These are phyloP conservation scores for Pilasporangium apinafurcum DNA, from an alignment of 352 stramenopile species.

Conservation along the genomic window DNA sequence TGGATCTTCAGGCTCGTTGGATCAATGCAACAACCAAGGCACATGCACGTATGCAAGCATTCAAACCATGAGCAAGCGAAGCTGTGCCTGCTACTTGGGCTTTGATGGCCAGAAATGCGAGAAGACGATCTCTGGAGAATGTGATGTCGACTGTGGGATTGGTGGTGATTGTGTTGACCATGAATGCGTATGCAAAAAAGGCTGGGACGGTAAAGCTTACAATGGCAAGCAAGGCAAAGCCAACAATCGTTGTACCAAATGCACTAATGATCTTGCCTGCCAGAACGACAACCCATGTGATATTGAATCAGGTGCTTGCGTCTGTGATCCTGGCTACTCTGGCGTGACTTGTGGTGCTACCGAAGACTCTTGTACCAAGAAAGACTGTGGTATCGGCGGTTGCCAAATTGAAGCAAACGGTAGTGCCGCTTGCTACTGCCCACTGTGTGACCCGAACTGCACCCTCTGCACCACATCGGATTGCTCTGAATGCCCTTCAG, in stretches of 20 bases:
- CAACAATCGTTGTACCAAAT: conserved; percentile 23
- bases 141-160: conserved; percentile 27
- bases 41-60: conserved; percentile 69
- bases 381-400: conserved; percentile 10
- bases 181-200: conserved; percentile 22
- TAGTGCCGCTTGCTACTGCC: conserved; percentile 17
- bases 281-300: conserved; percentile 24
- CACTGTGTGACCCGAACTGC: conserved; percentile 7
- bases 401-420: conserved; percentile 11
- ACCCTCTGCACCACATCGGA: conserved; percentile 12
- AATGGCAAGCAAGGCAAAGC: conserved; percentile 17
- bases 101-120: conserved; percentile 22
- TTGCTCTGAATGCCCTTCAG: conserved; percentile 12
- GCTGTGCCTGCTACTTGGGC: conserved; percentile 50
- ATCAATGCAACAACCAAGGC: conserved; percentile 59
- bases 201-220: conserved; percentile 23
- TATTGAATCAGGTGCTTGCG: conserved; percentile 12
- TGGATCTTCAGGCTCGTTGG: conserved; percentile 12
- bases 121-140: conserved; percentile 12
- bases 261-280: conserved; percentile 26
- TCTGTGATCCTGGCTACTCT: conserved; percentile 22
- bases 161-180: conserved; percentile 25
- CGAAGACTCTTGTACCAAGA: conserved; percentile 17
- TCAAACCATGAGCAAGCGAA: conserved; percentile 47
- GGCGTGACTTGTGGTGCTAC: conserved; percentile 19